phyloP scores from a whole-genome alignment of 2,329 filamentous ascomycete species.

The Chaetomiaceae sp. region DNA sequence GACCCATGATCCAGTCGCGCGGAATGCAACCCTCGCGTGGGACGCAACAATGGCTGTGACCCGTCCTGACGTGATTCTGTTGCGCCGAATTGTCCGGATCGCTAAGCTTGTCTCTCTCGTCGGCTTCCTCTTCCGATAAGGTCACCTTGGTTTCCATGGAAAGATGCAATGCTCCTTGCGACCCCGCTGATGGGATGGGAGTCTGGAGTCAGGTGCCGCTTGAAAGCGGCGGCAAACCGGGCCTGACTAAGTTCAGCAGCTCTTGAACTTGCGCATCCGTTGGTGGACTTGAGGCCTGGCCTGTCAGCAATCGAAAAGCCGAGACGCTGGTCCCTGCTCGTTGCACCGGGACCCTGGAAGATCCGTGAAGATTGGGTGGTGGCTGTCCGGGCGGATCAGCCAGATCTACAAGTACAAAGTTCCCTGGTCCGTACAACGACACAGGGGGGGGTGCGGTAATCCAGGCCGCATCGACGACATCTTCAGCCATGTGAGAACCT shows the following conservation, averaged over 20 bases:
- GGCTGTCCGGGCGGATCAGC: slow-evolving; percentile 1
- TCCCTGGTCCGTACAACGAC: no score
- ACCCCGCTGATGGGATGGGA: background rate
- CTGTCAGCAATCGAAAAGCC: slow-evolving; percentile 10
- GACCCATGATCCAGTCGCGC: slow-evolving; percentile 10
- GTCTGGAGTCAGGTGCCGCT: background rate
- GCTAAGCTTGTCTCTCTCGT: background rate
- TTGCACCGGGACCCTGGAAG: slow-evolving; percentile 5
- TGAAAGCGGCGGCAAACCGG: slow-evolving; percentile 5
- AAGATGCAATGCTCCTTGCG: background rate
- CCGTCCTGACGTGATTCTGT: background rate
- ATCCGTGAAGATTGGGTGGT: background rate
- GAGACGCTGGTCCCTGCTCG: slow-evolving; percentile 16
- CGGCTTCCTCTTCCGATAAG: slow-evolving; percentile 13
- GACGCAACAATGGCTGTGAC: background rate
- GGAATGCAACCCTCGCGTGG: slow-evolving; percentile 17
- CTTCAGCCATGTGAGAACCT: background rate
- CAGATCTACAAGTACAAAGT: slow-evolving; percentile 2
- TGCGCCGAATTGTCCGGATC: background rate
- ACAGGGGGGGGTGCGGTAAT: no score
- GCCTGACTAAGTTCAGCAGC: background rate
- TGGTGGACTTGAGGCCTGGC: slow-evolving; percentile 9
- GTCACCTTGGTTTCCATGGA: background rate
- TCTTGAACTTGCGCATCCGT: background rate
- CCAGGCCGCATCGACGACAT: background rate